Evolutionary conservation across 2,329 filamentous ascomycete species (phyloP), one percentile per base, ranked within the genome.

Genomic region (Penicillium sp.): DNA sequence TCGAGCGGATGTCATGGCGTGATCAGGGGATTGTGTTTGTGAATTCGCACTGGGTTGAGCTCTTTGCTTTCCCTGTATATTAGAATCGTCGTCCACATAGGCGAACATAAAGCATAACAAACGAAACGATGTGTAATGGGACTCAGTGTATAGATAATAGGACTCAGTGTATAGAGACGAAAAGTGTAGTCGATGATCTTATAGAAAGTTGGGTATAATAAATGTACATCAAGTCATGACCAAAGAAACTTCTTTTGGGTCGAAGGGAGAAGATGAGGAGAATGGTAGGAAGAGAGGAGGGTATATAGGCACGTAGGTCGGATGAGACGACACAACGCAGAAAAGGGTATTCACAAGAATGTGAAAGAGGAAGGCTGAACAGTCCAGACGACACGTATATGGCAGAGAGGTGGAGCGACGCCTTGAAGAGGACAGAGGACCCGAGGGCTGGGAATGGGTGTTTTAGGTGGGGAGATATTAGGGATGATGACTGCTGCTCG

Each of bases 211-310:
- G 61, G 61, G 61, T 64, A 63, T 64, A 59, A 54, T 57, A 56
- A 54, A 52, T 62, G 55, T 64, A 60, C 61, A 54, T 64, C 45
- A 63, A 57, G 60, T 64, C 60, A 59, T 63, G 54, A 47, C 51
- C 21, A 34, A 54, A 31, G 24, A 41, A 53, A 49, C 14, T 14
- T 32, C 18, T 32, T 49, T 18, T 9, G 31, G 39, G 22, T 29
- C 14, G 14, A n/a, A n/a, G 11, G 18, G 14, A 6, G 13, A 41
- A 27, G 24, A 27, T 27, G 22, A 16, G 13, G 10, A 22, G 9
- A 41, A 45, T 18, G 47, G 29, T 36, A 38, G 34, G 31, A 18
- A 18, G 24, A 16, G 39, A 18, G 16, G 38, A n/a, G 24, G 39
- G 31, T 47, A 41, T 49, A 22, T 27, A 21, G 36, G 5, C 18